Conservation (phyloP, 139 green algal species). For the Coelastrella sp. region DNA sequence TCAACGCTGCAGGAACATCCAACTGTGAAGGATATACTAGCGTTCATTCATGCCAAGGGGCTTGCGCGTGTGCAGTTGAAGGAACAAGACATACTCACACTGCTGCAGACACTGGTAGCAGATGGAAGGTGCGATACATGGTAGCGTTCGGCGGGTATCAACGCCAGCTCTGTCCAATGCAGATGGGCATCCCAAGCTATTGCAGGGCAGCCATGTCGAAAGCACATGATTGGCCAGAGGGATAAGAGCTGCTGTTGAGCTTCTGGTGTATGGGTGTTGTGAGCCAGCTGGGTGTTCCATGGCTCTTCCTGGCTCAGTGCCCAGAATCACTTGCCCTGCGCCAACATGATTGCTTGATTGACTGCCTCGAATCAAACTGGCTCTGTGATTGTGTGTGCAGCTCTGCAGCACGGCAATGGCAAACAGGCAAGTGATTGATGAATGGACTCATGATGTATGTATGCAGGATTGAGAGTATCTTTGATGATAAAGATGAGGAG, state of each 20-base stretch:
- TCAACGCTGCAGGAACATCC: neutral
- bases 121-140: conserved; percentile 63
- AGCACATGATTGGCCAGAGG: no score
- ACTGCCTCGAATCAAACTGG: neutral
- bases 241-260: no score
- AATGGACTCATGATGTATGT: neutral
- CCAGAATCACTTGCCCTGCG: no score
- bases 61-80: conserved; percentile 67
- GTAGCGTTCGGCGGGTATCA: neutral
- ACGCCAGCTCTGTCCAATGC: neutral
- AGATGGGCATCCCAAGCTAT: neutral
- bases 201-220: neutral
- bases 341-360: no score
- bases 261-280: no score
- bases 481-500: conserved; percentile 51
- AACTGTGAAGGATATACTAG: conserved; percentile 66
- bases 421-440: neutral
- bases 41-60: conserved; percentile 72
- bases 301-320: no score
- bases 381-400: neutral
- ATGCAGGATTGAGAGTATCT: conserved; percentile 52
- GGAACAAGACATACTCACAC: conserved; percentile 77
- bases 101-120: conserved; percentile 87
- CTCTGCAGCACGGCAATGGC: neutral
- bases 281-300: no score